Percentiles rank a stretch among this genome's conserved stretches.
phyloP scores from a whole-genome alignment of 257 asterid species.

The Nicotiana knightiana region DNA sequence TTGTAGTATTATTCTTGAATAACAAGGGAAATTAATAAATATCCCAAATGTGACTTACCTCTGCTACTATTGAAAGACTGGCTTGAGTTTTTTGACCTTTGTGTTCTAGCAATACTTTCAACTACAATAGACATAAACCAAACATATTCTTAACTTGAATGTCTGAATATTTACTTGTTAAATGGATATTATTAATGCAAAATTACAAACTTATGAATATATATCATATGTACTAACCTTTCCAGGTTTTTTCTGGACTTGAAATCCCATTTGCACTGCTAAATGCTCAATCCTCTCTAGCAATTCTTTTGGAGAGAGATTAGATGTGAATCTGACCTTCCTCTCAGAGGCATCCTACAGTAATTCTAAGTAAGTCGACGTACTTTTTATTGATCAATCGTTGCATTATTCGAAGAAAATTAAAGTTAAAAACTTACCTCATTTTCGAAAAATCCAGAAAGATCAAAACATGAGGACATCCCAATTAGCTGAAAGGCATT shows the following conservation, averaged over 20 bases:
- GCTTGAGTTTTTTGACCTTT: conserved; percentile 47
- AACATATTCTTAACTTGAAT: not conserved
- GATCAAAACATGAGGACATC: conserved; percentile 88
- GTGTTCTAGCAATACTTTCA: conserved; percentile 54
- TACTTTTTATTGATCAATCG: not conserved
- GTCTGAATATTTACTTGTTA: not conserved
- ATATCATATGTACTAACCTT: conserved; percentile 38
- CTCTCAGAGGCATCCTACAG: conserved; percentile 85
- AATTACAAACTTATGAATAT: not conserved
- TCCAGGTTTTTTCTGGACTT: conserved; percentile 75
- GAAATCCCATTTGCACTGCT: conserved; percentile 69
- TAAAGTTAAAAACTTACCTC: conserved; percentile 37
- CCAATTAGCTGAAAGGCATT: conserved; percentile 89
- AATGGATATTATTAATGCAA: not conserved
- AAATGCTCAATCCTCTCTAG: conserved; percentile 65
- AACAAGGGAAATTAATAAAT: not conserved
- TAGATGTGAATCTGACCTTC: conserved; percentile 81
- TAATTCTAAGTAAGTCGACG: not conserved
- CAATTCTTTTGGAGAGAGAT: conserved; percentile 66
- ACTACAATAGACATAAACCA: conserved; percentile 29
- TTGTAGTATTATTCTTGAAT: not conserved
- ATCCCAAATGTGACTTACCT: conserved; percentile 45
- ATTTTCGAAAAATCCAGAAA: conserved; percentile 88
- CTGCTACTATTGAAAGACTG: conserved; percentile 60
- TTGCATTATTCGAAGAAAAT: not conserved